These are phyloP conservation scores for Ceriops decandra DNA, from an alignment of 345 rosid species.

Conservation along the genomic window DNA sequence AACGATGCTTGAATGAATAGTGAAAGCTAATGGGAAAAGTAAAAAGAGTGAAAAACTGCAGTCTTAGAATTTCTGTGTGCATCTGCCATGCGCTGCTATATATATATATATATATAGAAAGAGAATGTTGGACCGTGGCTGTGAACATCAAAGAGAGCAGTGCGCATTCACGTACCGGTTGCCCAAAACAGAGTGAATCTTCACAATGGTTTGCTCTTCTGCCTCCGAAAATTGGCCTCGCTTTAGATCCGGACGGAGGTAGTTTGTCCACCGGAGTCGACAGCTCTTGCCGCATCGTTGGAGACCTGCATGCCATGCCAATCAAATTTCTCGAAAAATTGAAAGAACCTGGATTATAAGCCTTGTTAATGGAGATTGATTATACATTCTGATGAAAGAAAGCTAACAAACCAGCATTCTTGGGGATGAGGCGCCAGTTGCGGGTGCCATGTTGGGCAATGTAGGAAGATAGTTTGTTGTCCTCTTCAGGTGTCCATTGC, in stretches of 20 bases:
- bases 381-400: neutral
- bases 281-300: slow-evolving; percentile 97
- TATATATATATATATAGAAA: no score
- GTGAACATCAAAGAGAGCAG: no score
- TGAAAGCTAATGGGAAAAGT: no score
- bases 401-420: slow-evolving; percentile 62
- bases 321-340: no score
- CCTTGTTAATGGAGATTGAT: neutral
- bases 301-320: slow-evolving; percentile 41
- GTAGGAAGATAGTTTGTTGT: slow-evolving; percentile 90
- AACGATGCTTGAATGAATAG: no score
- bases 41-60: no score
- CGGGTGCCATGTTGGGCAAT: slow-evolving; percentile 91
- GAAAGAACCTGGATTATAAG: no score
- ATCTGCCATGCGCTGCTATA: no score
- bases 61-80: no score
- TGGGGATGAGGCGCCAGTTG: slow-evolving; percentile 95
- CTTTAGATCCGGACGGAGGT: slow-evolving; percentile 86
- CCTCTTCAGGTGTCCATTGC: slow-evolving; percentile 99
- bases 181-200: slow-evolving; percentile 90
- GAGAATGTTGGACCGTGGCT: no score
- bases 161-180: slow-evolving; percentile 43
- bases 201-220: slow-evolving; percentile 82
- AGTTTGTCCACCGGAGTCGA: slow-evolving; percentile 83
- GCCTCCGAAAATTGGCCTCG: slow-evolving; percentile 68